Evolutionary conservation across 2,329 filamentous ascomycete genomes (phyloP), one percentile per base, ranked within the genome.

Genomic region (Penicillium griseofulvum): DNA sequence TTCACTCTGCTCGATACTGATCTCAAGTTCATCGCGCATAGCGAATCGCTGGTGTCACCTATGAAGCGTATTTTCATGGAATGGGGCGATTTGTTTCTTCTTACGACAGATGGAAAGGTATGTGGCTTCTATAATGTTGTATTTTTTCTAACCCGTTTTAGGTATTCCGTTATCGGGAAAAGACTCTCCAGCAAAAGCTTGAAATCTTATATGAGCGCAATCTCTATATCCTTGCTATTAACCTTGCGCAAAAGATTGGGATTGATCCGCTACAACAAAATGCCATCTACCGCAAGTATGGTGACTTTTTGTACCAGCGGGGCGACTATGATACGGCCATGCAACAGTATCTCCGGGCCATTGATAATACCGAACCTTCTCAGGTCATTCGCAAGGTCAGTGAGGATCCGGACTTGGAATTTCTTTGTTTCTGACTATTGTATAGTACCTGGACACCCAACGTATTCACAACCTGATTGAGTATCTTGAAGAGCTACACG

Each of bases 301-400:
- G 93, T 12, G 94, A 99, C 70, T 90, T 93, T 67, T 76, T 97
- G 4, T 97, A 99, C 67, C 90, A 95, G 62, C 96, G 96, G 68
- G 91, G 89, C 5, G 92, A 97, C 68, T 99, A 93, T 68, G 94
- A 99, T 68, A 94, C 90, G 7, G 92, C 95, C n/a, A 99, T 99
- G 95, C 88, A 95, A 66, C 94, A 97, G 72, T 99, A 99, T 69
- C 86, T 99, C 59, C 89, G 91, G 64, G 93, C 95, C 0, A 97
- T 99, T 56, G 92, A 97, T 69, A 94, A 90, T 56, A 97, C 93
- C 0, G 93, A 97, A 67, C 93, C 93, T 7, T 97, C 93, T 1
- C 93, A 97, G 68, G 91, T 97, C 44, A 97, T 97, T 67, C 84
- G 93, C 65, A 97, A 96, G 78, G 88, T 89, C 68, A 26, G 59